Evolutionary conservation across 345 rosid species (phyloP).

Genomic region (Aurinia saxatilis): DNA sequence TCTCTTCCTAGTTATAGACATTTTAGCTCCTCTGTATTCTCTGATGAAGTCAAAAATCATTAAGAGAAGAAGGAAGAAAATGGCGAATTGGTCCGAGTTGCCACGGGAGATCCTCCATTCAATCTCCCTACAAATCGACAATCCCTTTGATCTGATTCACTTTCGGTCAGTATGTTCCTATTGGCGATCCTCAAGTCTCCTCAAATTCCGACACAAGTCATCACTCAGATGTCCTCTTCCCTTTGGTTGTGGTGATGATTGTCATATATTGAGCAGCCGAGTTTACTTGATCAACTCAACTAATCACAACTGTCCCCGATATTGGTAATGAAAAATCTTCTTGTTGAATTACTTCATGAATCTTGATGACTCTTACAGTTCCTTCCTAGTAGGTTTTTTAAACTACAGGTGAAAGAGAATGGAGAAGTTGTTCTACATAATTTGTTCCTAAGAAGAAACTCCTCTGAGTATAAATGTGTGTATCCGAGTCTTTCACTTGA

Average conservation of each 20-base stretch:
- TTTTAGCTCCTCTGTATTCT: neutral
- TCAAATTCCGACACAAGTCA: neutral
- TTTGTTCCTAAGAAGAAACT: neutral
- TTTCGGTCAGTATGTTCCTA: slow-evolving; percentile 33
- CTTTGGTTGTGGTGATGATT: neutral
- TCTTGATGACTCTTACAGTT: neutral
- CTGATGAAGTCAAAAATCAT: neutral
- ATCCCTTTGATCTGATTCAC: slow-evolving; percentile 17
- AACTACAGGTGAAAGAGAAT: neutral
- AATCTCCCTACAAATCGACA: slow-evolving; percentile 5
- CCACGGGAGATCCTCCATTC: slow-evolving; percentile 18
- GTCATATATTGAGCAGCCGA: neutral
- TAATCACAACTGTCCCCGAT: neutral
- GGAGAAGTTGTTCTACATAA: neutral
- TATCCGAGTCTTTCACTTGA: slow-evolving; percentile 5
- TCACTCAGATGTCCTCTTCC: neutral
- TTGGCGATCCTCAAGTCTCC: slow-evolving; percentile 21
- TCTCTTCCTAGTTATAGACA: neutral
- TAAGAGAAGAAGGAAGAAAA: neutral
- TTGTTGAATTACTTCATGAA: neutral
- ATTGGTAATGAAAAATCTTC: neutral
- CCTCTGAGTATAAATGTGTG: neutral
- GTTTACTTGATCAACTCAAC: slow-evolving; percentile 10
- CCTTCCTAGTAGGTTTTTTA: neutral
- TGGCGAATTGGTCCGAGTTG: slow-evolving; percentile 29